Conservation (phyloP, 2,329 filamentous ascomycete genomes). For the Fusarium pseudocircinatum region DNA sequence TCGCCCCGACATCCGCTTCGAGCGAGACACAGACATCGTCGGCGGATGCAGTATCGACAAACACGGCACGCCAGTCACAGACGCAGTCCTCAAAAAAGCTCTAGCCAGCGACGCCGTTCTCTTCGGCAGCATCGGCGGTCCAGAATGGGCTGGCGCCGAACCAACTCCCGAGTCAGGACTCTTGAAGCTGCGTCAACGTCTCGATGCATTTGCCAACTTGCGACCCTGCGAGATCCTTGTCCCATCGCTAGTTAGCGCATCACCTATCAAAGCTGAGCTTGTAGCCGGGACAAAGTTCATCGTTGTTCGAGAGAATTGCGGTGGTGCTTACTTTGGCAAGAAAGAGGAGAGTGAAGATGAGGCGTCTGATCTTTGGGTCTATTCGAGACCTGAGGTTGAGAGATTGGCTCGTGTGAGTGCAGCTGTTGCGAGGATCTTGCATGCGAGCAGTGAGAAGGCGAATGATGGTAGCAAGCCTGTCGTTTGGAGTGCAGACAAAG, state of each 20-base stretch:
- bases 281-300: constrained; percentile 59
- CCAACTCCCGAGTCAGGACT: constrained; percentile 58
- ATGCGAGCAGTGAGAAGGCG: constrained; percentile 32
- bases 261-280: constrained; percentile 56
- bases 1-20: constrained; percentile 45
- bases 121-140: constrained; percentile 59
- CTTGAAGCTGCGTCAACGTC: constrained; percentile 50
- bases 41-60: constrained; percentile 56
- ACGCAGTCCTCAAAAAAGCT: constrained; percentile 54
- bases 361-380: constrained; percentile 60
- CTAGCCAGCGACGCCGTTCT: constrained; percentile 55
- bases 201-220: constrained; percentile 61
- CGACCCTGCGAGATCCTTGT: constrained; percentile 59
- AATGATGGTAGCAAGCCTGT: constrained; percentile 46
- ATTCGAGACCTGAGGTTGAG: constrained; percentile 56
- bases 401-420: constrained; percentile 58
- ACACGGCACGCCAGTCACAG: constrained; percentile 55
- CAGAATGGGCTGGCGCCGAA: constrained; percentile 54
- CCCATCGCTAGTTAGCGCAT: constrained; percentile 51
- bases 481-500: constrained; percentile 62
- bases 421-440: constrained; percentile 52
- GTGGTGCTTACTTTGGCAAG: constrained; percentile 60
- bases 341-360: constrained; percentile 56
- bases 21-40: constrained; percentile 41
- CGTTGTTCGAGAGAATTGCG: constrained; percentile 60